phyloP scores from a whole-genome alignment of 2,329 filamentous ascomycete species.

The Neofusicoccum sp. region DNA sequence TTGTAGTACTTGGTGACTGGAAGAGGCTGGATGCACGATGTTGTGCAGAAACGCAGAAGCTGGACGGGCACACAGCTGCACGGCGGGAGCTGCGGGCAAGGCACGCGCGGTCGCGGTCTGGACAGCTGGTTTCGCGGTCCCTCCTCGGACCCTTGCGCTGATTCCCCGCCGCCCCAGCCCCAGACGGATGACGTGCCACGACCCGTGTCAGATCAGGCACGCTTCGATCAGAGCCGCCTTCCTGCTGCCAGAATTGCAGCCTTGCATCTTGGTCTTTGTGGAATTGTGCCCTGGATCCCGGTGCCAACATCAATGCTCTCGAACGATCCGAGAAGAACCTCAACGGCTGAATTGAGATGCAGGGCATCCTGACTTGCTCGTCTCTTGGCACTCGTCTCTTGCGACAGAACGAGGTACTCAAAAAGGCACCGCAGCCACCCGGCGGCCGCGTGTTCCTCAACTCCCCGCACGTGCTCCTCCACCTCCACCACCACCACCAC shows the following conservation, averaged over 20 bases:
- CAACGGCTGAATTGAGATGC: too few species aligned
- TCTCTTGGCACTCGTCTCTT: neutral
- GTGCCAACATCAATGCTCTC: too few species aligned
- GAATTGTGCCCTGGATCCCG: too few species aligned
- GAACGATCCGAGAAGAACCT: neutral
- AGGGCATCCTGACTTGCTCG: neutral
- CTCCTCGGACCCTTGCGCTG: neutral
- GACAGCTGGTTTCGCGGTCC: slow-evolving; percentile 3
- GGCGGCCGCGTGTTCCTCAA: too few species aligned
- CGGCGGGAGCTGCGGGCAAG: neutral
- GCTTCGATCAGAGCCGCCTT: neutral
- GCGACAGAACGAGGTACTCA: neutral
- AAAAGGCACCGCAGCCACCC: neutral
- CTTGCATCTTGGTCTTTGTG: neutral
- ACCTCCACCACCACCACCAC: too few species aligned
- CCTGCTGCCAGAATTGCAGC: neutral
- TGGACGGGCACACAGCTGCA: too few species aligned
- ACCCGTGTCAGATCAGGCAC: slow-evolving; percentile 12
- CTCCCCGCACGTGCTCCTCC: too few species aligned
- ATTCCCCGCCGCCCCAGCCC: slow-evolving; percentile 2
- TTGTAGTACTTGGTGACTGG: neutral
- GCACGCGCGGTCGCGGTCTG: neutral
- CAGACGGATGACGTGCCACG: slow-evolving; percentile 2
- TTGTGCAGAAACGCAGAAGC: neutral
- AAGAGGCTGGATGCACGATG: neutral